Base-by-base conservation (phyloP, 352 stramenopile species). In the Phytophthora fragariae region DNA sequence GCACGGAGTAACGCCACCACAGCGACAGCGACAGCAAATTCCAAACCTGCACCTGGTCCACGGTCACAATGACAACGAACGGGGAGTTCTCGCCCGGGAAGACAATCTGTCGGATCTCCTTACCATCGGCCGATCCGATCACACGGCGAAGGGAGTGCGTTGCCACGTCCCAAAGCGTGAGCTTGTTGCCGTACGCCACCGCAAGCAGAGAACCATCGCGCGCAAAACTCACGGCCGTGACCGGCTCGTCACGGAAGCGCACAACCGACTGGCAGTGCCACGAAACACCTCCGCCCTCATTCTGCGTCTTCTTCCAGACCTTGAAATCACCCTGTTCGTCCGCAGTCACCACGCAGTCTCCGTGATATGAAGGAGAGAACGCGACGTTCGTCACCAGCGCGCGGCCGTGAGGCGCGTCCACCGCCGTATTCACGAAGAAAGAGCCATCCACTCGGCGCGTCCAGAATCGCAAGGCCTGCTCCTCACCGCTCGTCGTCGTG, bases 251-350 rank as follows among this genome's bases (percentile, higher is more conserved):
- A 39, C 89, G 89, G 66, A 92, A 97, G 54, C 86, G 82, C 41
- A 93, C 88, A 14, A 95, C 85, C 19, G 87, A 91, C 60, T 90
- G 85, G 70, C 91, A 97, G 57, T 82, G 73, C 91, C 91, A 97
- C 47, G 80, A 72, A 5, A 62, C 57, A n/a, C 59, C 56, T 19
- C 54, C 59, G 12, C 66, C 60, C 8, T 72, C 61, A 2, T 41
- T 58, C 8, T 29, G 33, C 12, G 56, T 66, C 60, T 91, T 88
- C 60, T 86, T 82, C 90, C 89, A 97, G 11, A 97, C 67, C 68
- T 94, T 94, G 68, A 97, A 96, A 46, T 93, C 88, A 9, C 90
- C 86, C 8, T 82, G 57, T 6, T 76, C 67, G 54, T 96, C 91
- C 21, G 81, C 83, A 27, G 87, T 94, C 47, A 92, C 88, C 1